phyloP scores from a whole-genome alignment of 2,329 filamentous ascomycete genomes.

The Sordariomycetes sp. region DNA sequence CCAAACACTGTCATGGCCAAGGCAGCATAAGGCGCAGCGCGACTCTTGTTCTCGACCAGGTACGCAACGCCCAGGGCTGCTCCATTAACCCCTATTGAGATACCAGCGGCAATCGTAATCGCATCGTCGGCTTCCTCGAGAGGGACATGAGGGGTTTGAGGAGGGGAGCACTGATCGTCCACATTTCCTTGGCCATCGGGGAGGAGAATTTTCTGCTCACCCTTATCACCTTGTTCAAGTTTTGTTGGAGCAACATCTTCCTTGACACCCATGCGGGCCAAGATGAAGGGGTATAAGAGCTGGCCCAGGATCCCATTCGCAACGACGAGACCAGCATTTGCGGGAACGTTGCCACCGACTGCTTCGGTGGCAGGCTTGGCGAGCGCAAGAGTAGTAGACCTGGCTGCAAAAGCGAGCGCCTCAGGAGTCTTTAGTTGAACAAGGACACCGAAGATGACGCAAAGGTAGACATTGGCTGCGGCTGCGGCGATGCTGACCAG shows the following conservation, averaged over 20 bases:
- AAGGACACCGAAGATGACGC: slow-evolving; percentile 23
- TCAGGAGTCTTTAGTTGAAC: slow-evolving; percentile 24
- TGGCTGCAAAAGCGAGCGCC: slow-evolving; percentile 36
- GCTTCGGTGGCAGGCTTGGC: slow-evolving; percentile 35
- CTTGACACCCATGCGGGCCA: slow-evolving; percentile 18
- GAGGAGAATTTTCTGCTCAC: not conserved
- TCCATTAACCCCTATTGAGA: slow-evolving; percentile 47
- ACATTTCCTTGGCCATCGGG: too few species aligned
- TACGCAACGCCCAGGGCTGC: slow-evolving; percentile 52
- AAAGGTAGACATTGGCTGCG: slow-evolving; percentile 30
- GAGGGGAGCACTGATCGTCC: too few species aligned
- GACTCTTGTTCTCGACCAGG: slow-evolving; percentile 42
- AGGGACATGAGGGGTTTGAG: too few species aligned
- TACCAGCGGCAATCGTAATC: slow-evolving; percentile 36
- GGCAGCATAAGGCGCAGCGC: slow-evolving; percentile 45
- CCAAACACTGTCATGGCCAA: slow-evolving; percentile 50
- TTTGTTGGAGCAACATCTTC: not conserved
- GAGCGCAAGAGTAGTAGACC: slow-evolving; percentile 40
- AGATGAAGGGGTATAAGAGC: slow-evolving; percentile 24
- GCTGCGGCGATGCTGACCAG: slow-evolving; percentile 26
- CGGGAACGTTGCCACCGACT: slow-evolving; percentile 32
- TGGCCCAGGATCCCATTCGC: slow-evolving; percentile 39
- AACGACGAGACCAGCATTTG: slow-evolving; percentile 42
- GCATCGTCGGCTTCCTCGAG: slow-evolving; percentile 8
- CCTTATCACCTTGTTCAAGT: not conserved